Evolutionary conservation across 2,329 filamentous ascomycete species (phyloP).

Genomic region (Teratosphaeria gauchensis): DNA sequence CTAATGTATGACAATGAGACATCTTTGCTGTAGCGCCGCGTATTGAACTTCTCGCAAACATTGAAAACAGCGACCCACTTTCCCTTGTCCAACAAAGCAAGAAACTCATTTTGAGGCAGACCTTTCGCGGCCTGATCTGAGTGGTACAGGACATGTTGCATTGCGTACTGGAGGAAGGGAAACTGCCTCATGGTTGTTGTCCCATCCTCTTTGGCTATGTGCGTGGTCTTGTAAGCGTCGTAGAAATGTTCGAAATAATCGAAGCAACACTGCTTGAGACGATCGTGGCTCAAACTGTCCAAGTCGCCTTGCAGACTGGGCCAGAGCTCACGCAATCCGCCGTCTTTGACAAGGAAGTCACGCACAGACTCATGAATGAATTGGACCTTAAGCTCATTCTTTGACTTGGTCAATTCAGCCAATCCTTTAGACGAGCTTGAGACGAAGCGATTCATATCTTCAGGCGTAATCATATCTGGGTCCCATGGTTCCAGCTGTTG

Average conservation of each 20-base stretch:
- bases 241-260: background rate
- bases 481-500: constrained; percentile 11
- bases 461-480: constrained; percentile 6
- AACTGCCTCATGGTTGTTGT: no score
- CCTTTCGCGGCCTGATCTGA: no score
- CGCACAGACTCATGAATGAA: constrained; percentile 47
- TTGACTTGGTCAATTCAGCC: constrained; percentile 31
- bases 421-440: constrained; percentile 42
- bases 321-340: constrained; percentile 24
- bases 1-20: no score
- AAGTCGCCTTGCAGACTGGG: constrained; percentile 7
- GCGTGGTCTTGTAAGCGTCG: background rate
- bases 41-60: no score
- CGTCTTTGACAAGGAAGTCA: constrained; percentile 35
- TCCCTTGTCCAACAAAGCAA: no score
- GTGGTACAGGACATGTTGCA: no score
- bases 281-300: constrained; percentile 7
- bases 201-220: no score
- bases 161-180: no score
- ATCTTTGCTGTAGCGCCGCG: no score
- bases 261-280: constrained; percentile 9
- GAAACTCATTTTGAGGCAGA: no score
- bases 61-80: no score
- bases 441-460: constrained; percentile 27
- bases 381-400: constrained; percentile 30